A percentile compares a stretch with the other conserved stretches of the same genome.
Conservation (phyloP, 169 alveolate species). For the Babesia ovata region DNA sequence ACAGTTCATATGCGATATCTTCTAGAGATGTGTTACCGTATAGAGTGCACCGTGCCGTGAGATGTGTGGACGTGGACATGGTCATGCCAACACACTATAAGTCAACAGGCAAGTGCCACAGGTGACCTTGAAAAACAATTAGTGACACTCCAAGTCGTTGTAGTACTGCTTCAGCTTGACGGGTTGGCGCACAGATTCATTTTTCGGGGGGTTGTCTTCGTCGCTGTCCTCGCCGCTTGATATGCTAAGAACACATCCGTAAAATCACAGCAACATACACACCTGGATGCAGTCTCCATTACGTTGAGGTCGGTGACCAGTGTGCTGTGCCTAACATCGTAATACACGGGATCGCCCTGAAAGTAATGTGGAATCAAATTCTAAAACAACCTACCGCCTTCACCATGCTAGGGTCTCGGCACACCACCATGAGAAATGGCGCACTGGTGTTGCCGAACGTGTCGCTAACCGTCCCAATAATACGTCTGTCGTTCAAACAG, state of each 20-base stretch:
- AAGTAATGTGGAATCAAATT: not conserved
- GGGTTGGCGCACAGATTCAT: conserved; percentile 5
- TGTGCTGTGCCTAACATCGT: conserved; percentile 68
- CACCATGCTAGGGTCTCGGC: conserved; percentile 29
- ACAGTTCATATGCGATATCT: too few species aligned
- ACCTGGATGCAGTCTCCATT: conserved; percentile 38
- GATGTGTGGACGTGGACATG: too few species aligned
- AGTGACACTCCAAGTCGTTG: conserved; percentile 48
- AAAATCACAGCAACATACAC: not conserved
- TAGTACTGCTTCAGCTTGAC: conserved; percentile 63
- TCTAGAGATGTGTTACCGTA: too few species aligned
- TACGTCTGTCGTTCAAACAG: conserved; percentile 56
- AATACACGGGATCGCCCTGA: conserved; percentile 53
- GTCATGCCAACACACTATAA: too few species aligned
- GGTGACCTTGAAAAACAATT: not conserved
- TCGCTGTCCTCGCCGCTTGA: conserved; percentile 45
- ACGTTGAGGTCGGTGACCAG: conserved; percentile 49
- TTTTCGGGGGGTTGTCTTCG: conserved; percentile 22
- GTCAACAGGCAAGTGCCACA: too few species aligned
- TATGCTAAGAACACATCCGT: not conserved
- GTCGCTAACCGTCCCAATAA: conserved; percentile 68
- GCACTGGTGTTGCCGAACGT: conserved; percentile 59
- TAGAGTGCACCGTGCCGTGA: too few species aligned
- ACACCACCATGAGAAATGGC: conserved; percentile 61
- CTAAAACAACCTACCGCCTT: conserved; percentile 11